Conservation (phyloP, 2,329 filamentous ascomycete genomes). For the Calonectria crousiana region DNA sequence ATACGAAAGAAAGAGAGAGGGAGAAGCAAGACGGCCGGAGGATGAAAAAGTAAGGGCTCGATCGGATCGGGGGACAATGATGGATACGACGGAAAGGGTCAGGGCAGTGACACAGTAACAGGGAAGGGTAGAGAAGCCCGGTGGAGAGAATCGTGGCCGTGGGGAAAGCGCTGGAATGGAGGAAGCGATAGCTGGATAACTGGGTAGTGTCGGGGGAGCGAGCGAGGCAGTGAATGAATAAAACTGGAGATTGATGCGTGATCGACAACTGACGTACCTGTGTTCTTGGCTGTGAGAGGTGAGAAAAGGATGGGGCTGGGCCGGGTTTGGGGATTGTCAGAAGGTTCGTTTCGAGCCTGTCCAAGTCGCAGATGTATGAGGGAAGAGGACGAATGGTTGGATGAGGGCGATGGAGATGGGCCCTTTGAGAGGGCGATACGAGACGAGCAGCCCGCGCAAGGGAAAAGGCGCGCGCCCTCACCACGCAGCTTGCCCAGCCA, state of each 20-base stretch:
- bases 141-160: constrained; percentile 8
- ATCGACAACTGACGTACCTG: constrained; percentile 10
- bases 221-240: constrained; percentile 16
- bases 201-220: not conserved
- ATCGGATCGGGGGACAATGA: constrained; percentile 15
- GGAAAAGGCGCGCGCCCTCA: constrained; percentile 18
- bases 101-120: not conserved
- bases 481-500: not conserved
- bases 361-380: constrained; percentile 15
- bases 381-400: constrained; percentile 22
- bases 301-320: constrained; percentile 9
- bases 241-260: constrained; percentile 10
- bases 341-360: constrained; percentile 21
- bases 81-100: constrained; percentile 20
- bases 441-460: not conserved
- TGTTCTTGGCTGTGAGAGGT: constrained; percentile 11
- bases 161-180: constrained; percentile 19
- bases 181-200: constrained; percentile 15
- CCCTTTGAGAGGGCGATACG: constrained; percentile 3
- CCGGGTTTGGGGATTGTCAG: constrained; percentile 21
- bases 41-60: constrained; percentile 2
- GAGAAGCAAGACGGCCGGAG: not conserved
- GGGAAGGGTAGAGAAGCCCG: constrained; percentile 16
- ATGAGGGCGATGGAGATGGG: constrained; percentile 6
- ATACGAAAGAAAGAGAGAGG: not conserved